Percentiles rank a stretch among this genome's conserved stretches.
phyloP scores from a whole-genome alignment of 2,329 filamentous ascomycete species.

The Fusarium napiforme region DNA sequence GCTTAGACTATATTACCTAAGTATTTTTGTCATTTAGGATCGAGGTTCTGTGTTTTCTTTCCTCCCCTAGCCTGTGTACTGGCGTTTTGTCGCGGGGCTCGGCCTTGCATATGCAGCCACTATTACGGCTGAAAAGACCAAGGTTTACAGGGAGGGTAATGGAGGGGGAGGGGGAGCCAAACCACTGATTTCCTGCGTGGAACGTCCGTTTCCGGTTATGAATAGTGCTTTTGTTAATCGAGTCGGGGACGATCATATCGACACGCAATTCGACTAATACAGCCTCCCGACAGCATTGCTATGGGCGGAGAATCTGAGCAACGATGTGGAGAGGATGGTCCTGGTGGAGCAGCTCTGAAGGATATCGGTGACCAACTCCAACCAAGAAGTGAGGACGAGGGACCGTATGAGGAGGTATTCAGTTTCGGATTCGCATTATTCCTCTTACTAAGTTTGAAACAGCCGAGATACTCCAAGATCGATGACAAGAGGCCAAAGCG shows the following conservation, averaged over 20 bases:
- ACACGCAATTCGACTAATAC: neutral
- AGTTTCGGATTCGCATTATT: accelerated
- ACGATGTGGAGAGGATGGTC: neutral
- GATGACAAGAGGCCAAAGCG: neutral
- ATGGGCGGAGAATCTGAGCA: neutral
- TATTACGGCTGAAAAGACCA: neutral
- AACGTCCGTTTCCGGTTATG: neutral
- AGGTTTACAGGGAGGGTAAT: neutral
- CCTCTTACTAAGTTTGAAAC: neutral
- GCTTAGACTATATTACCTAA: too few relatives aligned
- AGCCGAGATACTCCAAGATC: neutral
- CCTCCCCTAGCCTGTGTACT: too few relatives aligned
- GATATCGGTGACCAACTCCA: neutral
- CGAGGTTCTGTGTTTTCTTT: too few relatives aligned
- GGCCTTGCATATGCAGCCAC: neutral
- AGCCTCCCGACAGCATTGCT: accelerated
- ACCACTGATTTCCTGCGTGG: neutral
- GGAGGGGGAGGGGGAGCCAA: neutral
- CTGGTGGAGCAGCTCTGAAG: neutral
- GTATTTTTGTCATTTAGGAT: too few relatives aligned
- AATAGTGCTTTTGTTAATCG: neutral
- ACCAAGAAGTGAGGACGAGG: neutral
- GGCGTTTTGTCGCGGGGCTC: neutral
- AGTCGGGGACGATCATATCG: accelerated
- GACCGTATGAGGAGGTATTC: neutral